These are phyloP conservation scores for Camelina hispida DNA, from an alignment of 345 rosid species.

Conservation along the genomic window DNA sequence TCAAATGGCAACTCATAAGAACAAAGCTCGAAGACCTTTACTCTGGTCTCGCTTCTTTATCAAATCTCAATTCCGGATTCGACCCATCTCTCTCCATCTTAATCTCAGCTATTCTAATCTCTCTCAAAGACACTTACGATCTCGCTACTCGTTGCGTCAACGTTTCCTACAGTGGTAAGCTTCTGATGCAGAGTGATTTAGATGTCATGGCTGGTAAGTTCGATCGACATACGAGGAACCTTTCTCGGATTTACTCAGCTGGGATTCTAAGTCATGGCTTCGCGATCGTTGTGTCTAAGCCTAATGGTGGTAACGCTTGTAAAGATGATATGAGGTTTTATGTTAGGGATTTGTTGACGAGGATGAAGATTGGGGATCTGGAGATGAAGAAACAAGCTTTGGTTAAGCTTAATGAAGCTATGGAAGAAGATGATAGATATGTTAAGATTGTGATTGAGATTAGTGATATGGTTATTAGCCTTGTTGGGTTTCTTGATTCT, in stretches of 20 bases:
- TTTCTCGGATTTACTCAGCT: constrained; percentile 64
- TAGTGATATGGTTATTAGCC: constrained; percentile 52
- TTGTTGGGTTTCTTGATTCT: constrained; percentile 70
- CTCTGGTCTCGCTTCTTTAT: constrained; percentile 58
- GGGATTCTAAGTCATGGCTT: constrained; percentile 68
- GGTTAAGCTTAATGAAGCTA: constrained; percentile 58
- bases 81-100: constrained; percentile 55
- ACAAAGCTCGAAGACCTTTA: constrained; percentile 73
- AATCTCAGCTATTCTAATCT: constrained; percentile 51
- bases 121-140: constrained; percentile 58
- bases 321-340: constrained; percentile 90
- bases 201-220: constrained; percentile 67
- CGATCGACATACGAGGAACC: constrained; percentile 56
- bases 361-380: constrained; percentile 89
- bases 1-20: constrained; percentile 85
- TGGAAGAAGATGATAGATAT: constrained; percentile 70
- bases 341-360: constrained; percentile 74
- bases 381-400: constrained; percentile 86
- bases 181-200: constrained; percentile 94
- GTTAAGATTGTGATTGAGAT: constrained; percentile 59
- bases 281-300: constrained; percentile 86
- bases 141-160: constrained; percentile 77
- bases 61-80: constrained; percentile 57
- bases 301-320: constrained; percentile 55
- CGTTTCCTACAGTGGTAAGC: constrained; percentile 84